Evolutionary conservation across 83 land plant genomes (phyloP).

Genomic region (Diphasiastrum complanatum): DNA sequence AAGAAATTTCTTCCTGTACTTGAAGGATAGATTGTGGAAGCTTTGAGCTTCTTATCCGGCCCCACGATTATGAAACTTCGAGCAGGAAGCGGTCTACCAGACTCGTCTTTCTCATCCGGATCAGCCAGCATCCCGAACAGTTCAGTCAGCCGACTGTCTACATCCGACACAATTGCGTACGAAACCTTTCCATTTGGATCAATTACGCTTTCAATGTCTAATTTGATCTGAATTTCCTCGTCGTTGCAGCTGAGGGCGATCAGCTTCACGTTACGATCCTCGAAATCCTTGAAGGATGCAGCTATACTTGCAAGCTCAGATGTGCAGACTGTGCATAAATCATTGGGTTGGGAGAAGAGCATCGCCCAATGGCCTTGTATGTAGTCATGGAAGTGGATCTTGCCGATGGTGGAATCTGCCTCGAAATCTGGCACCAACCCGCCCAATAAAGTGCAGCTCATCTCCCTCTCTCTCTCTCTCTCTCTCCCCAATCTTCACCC

Average conservation of each 20-base stretch:
- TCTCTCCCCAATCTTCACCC: no score
- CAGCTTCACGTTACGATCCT: background rate
- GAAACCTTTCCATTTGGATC: background rate
- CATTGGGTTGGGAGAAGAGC: background rate
- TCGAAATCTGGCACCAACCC: background rate
- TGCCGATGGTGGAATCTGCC: slow-evolving; percentile 1
- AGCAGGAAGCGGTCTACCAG: background rate
- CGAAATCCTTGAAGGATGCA: background rate
- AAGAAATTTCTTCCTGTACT: background rate
- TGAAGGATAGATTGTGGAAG: background rate
- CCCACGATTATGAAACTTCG: background rate
- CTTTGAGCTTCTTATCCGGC: slow-evolving; percentile 2
- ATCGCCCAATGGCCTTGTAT: background rate
- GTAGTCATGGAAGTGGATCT: background rate
- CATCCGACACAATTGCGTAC: slow-evolving; percentile 1
- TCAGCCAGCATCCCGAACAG: slow-evolving; percentile 5
- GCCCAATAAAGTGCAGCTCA: no score
- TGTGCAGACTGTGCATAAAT: background rate
- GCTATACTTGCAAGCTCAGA: slow-evolving; percentile 3
- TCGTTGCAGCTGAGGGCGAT: background rate
- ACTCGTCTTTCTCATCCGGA: slow-evolving; percentile 4
- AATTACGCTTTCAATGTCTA: background rate
- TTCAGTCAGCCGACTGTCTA: background rate
- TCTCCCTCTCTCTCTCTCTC: no score
- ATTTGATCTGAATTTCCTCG: background rate